phyloP scores from a whole-genome alignment of 2,329 filamentous ascomycete species.

The Calonectria pseudoturangicola region DNA sequence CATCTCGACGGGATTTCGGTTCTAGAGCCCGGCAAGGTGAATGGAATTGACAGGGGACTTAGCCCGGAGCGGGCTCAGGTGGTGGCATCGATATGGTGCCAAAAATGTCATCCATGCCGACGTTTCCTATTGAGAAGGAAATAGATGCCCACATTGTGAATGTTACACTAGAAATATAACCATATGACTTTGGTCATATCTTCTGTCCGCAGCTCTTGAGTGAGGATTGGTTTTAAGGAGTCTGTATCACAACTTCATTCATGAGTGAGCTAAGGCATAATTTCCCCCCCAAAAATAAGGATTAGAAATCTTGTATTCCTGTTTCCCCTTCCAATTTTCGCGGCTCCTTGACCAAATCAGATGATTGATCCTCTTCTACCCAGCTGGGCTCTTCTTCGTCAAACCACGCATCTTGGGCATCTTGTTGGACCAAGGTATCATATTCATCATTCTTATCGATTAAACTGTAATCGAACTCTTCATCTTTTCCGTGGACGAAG shows the following conservation, averaged over 20 bases:
- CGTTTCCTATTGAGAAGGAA: too few relatives aligned
- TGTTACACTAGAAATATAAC: too few relatives aligned
- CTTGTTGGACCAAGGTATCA: slow-evolving; percentile 77
- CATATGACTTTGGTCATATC: too few relatives aligned
- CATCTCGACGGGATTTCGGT: slow-evolving; percentile 42
- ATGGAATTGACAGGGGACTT: not conserved
- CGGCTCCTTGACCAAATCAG: slow-evolving; percentile 36
- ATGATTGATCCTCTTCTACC: slow-evolving; percentile 65
- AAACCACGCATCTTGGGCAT: slow-evolving; percentile 85
- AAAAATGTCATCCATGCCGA: not conserved
- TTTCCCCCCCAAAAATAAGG: not conserved
- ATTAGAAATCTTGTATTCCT: slow-evolving; percentile 82
- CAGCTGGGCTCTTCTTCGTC: slow-evolving; percentile 85
- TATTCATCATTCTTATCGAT: slow-evolving; percentile 85
- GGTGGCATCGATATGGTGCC: not conserved
- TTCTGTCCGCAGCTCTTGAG: too few relatives aligned
- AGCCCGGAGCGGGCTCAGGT: not conserved
- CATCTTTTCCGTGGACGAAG: slow-evolving; percentile 84
- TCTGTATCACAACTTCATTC: too few relatives aligned
- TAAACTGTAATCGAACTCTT: slow-evolving; percentile 83
- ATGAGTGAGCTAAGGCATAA: too few relatives aligned
- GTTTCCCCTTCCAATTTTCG: slow-evolving; percentile 73
- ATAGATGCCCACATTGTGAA: too few relatives aligned
- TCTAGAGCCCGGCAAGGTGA: slow-evolving; percentile 40
- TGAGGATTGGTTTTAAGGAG: too few relatives aligned